phyloP scores from a whole-genome alignment of 192 early-diverging fungal genomes.

The Kickxella alabastrina region DNA sequence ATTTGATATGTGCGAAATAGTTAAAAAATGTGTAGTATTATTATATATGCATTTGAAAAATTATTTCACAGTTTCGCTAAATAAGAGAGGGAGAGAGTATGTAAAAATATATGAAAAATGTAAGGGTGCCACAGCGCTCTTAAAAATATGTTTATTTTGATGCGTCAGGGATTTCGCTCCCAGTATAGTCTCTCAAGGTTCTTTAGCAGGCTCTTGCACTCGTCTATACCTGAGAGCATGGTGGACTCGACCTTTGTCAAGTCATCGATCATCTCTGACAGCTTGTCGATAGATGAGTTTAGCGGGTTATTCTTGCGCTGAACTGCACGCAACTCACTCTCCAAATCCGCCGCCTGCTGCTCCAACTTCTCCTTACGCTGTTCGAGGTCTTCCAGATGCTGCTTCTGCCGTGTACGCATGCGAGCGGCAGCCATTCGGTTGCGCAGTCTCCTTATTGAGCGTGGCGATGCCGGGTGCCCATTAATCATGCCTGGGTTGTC shows the following conservation, averaged over 20 bases:
- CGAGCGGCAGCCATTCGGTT: constrained; percentile 41
- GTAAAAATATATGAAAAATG: not conserved
- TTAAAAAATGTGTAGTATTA: too few relatives aligned
- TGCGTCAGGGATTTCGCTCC: not conserved
- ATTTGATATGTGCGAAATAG: too few relatives aligned
- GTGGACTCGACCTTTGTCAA: constrained; percentile 35
- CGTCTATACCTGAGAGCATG: constrained; percentile 40
- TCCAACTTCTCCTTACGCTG: constrained; percentile 34
- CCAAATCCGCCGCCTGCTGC: constrained; percentile 22
- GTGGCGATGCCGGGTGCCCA: constrained; percentile 27
- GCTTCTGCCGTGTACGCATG: constrained; percentile 46
- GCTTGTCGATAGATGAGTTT: constrained; percentile 26
- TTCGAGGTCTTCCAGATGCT: constrained; percentile 40
- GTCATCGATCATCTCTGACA: constrained; percentile 35
- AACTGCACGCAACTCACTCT: constrained; percentile 19
- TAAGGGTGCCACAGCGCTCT: too few relatives aligned
- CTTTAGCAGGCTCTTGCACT: constrained; percentile 32
- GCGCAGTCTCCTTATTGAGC: constrained; percentile 27
- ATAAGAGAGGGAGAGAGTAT: not conserved
- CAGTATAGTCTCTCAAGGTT: constrained; percentile 25
- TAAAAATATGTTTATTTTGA: too few relatives aligned
- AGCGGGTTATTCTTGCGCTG: constrained; percentile 36
- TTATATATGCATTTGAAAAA: too few relatives aligned
- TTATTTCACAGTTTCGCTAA: too few relatives aligned
- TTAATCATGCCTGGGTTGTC: too few relatives aligned